Conservation (phyloP, 371 early-diverging fungal genomes). For the Dinochytrium kinnereticum region DNA sequence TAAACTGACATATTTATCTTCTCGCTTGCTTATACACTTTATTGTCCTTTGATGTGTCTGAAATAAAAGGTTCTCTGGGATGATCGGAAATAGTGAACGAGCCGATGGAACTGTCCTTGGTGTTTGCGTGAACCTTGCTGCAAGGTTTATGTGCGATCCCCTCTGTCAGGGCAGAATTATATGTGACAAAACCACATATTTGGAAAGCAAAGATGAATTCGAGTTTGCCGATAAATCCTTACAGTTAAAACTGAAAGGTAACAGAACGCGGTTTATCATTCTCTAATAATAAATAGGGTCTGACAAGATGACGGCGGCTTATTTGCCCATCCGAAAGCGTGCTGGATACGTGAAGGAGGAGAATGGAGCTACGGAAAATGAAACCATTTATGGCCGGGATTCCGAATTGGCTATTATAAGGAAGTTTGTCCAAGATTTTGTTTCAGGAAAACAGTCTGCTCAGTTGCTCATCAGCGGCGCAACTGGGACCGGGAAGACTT, state of each 20-base stretch:
- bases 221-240: constrained; percentile 9
- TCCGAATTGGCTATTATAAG: neutral
- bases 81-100: constrained; percentile 21
- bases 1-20: neutral
- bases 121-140: constrained; percentile 32
- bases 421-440: neutral
- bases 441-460: neutral
- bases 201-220: neutral
- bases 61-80: constrained; percentile 16
- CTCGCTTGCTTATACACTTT: too few relatives aligned
- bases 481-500: constrained; percentile 29
- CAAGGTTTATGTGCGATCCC: constrained; percentile 31
- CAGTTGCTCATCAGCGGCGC: neutral
- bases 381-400: neutral
- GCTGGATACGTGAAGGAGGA: neutral
- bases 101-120: constrained; percentile 35
- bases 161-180: constrained; percentile 20
- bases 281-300: neutral
- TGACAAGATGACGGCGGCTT: neutral
- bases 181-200: constrained; percentile 27
- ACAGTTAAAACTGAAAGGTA: constrained; percentile 24
- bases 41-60: neutral
- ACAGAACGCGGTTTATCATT: neutral
- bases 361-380: neutral
- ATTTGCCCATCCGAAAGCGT: neutral